These are phyloP conservation scores for Anisodus acutangulus DNA, from an alignment of 257 asterid genomes.

Conservation along the genomic window DNA sequence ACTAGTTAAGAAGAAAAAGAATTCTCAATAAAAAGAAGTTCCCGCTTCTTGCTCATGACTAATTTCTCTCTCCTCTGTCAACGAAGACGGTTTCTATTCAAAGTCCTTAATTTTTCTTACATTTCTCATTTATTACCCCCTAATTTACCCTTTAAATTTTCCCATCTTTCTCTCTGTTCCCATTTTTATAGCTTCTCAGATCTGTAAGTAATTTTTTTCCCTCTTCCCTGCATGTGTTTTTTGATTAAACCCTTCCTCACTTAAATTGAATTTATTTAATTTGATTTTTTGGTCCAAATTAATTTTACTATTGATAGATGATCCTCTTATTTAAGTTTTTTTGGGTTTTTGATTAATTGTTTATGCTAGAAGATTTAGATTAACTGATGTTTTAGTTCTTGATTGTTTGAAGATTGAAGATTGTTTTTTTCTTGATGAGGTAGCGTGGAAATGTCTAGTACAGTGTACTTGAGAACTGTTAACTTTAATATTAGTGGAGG, in stretches of 20 bases:
- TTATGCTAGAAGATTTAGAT: conserved; percentile 3
- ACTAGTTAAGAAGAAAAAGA: not conserved
- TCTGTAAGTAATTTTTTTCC: conserved; percentile 34
- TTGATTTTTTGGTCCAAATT: not conserved
- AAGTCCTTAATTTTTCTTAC: conserved; percentile 28
- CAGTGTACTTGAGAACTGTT: not conserved
- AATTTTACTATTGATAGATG: not conserved
- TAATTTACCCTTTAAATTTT: conserved; percentile 3
- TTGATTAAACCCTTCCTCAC: not conserved
- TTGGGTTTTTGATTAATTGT: not conserved
- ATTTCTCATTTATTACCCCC: conserved; percentile 18
- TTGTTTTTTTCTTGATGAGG: not conserved
- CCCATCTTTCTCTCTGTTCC: not conserved
- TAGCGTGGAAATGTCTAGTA: not conserved
- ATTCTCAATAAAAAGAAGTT: conserved; percentile 31
- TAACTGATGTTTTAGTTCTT: not conserved
- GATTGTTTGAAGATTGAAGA: not conserved
- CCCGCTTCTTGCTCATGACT: conserved; percentile 51
- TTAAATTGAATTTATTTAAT: not conserved
- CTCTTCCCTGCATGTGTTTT: not conserved
- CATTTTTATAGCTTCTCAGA: conserved; percentile 32
- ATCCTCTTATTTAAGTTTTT: not conserved
- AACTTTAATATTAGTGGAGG: not conserved
- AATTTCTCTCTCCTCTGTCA: conserved; percentile 1
- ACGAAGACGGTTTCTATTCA: conserved; percentile 49